Percentiles rank a stretch among this genome's conserved stretches.
Evolutionary conservation across 306 rosid genomes (phyloP).

Genomic region (Begonia masoniana): DNA sequence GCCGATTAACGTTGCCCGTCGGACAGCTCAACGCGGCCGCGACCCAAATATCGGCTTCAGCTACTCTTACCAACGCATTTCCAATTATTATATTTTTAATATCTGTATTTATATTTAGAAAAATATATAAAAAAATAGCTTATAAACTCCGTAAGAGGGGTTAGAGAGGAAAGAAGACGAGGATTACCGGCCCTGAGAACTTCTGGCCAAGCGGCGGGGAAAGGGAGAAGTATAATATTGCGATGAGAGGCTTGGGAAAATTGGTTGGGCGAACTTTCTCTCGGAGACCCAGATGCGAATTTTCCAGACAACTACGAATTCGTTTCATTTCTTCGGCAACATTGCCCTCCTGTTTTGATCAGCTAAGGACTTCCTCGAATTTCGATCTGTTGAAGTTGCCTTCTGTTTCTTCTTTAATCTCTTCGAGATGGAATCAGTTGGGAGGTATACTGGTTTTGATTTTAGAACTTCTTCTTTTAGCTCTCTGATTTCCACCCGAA

Average conservation of each 20-base stretch:
- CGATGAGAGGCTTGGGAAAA: slow-evolving; percentile 35
- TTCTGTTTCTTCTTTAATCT: slow-evolving; percentile 8
- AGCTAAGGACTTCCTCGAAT: slow-evolving; percentile 6
- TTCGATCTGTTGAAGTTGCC: slow-evolving; percentile 13
- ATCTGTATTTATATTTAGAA: too few species aligned
- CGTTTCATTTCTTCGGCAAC: slow-evolving; percentile 14
- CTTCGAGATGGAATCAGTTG: slow-evolving; percentile 18
- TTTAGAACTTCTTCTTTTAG: too few species aligned
- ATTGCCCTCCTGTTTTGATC: slow-evolving; percentile 16
- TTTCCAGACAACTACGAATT: not conserved
- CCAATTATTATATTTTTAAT: too few species aligned
- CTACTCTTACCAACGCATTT: too few species aligned
- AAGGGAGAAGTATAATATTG: not conserved
- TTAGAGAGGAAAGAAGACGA: too few species aligned
- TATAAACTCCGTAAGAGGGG: too few species aligned
- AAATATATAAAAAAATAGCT: too few species aligned
- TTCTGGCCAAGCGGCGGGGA: not conserved
- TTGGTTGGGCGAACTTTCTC: slow-evolving; percentile 25
- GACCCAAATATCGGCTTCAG: not conserved
- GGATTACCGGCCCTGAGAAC: not conserved
- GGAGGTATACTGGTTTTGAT: slow-evolving; percentile 21
- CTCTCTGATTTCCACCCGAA: too few species aligned
- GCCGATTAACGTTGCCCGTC: too few species aligned
- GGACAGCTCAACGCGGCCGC: not conserved
- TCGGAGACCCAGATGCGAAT: slow-evolving; percentile 3